Evolutionary conservation across 1,284 basidiomycete species (phyloP).

Genomic region (Ustilago nuda): DNA sequence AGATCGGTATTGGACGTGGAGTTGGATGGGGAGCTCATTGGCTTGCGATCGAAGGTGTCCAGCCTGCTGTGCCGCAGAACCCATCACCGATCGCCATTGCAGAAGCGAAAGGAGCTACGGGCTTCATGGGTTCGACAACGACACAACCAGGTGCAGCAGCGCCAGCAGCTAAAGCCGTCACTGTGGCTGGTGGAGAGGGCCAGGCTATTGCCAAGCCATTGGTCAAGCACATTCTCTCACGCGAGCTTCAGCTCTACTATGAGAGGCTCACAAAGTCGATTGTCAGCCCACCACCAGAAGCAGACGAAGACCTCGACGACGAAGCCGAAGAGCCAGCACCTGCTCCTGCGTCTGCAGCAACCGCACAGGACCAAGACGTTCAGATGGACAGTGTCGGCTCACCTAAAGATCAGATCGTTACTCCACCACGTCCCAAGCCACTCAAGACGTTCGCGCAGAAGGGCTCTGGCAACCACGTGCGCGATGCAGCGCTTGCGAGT

Average conservation of each 20-base stretch:
- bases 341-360: conserved; percentile 6
- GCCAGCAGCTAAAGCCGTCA: conserved; percentile 63
- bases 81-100: conserved; percentile 74
- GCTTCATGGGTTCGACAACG: conserved; percentile 41
- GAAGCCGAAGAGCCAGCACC: conserved; percentile 28
- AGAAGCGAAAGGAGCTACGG: conserved; percentile 30
- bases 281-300: conserved; percentile 58
- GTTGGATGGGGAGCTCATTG: conserved; percentile 76
- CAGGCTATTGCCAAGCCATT: conserved; percentile 65
- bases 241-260: conserved; percentile 95
- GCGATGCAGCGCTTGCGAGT: conserved; percentile 86
- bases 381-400: conserved; percentile 29
- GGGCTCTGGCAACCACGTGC: conserved; percentile 62
- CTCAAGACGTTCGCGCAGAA: conserved; percentile 53
- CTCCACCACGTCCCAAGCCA: conserved; percentile 48
- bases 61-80: conserved; percentile 95
- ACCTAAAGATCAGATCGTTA: conserved; percentile 37
- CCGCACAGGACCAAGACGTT: conserved; percentile 33
- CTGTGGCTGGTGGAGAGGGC: conserved; percentile 48
- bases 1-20: conserved; percentile 61
- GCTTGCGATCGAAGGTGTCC: conserved; percentile 97
- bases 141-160: conserved; percentile 56
- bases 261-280: conserved; percentile 81
- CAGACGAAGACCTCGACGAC: conserved; percentile 54
- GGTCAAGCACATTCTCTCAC: conserved; percentile 91